These are phyloP conservation scores for Plenodomus biglobosus DNA, from an alignment of 2,329 filamentous ascomycete genomes.

Conservation along the genomic window DNA sequence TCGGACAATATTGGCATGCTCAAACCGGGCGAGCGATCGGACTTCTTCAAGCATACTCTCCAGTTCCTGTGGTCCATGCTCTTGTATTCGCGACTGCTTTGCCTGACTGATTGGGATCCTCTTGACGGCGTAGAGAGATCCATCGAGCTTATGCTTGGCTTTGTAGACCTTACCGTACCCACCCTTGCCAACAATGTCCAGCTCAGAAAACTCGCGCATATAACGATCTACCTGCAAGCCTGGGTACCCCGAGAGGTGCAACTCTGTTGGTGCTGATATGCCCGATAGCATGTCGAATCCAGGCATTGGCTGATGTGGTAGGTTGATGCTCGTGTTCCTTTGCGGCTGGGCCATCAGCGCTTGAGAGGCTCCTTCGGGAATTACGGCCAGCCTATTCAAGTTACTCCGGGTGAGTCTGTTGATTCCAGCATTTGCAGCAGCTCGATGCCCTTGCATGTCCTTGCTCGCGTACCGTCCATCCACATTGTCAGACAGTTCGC, in stretches of 20 bases:
- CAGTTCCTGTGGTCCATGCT: slow-evolving; percentile 55
- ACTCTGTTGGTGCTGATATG: slow-evolving; percentile 14
- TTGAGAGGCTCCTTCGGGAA: slow-evolving; percentile 24
- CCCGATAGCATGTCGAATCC: slow-evolving; percentile 17
- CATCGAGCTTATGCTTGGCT: slow-evolving; percentile 62
- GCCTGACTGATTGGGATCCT: slow-evolving; percentile 61
- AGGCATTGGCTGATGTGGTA: slow-evolving; percentile 13
- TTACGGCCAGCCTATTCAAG: slow-evolving; percentile 23
- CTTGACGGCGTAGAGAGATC: slow-evolving; percentile 65
- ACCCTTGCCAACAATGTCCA: slow-evolving; percentile 62
- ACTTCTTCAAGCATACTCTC: slow-evolving; percentile 63
- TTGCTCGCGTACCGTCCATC: slow-evolving; percentile 45
- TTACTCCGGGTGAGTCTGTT: slow-evolving; percentile 32
- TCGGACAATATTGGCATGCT: slow-evolving; percentile 67
- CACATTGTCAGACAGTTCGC: slow-evolving; percentile 43
- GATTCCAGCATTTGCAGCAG: slow-evolving; percentile 44
- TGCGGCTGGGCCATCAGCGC: slow-evolving; percentile 24
- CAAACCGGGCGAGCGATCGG: slow-evolving; percentile 61
- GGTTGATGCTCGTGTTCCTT: slow-evolving; percentile 5
- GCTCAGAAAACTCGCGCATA: slow-evolving; percentile 36
- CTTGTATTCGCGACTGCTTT: slow-evolving; percentile 55
- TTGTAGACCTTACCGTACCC: slow-evolving; percentile 67
- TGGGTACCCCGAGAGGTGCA: slow-evolving; percentile 31
- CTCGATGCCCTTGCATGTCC: slow-evolving; percentile 38
- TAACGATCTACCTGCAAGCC: slow-evolving; percentile 39